phyloP scores from a whole-genome alignment of 805 yeast species.

The Teunomyces gatunensis region DNA sequence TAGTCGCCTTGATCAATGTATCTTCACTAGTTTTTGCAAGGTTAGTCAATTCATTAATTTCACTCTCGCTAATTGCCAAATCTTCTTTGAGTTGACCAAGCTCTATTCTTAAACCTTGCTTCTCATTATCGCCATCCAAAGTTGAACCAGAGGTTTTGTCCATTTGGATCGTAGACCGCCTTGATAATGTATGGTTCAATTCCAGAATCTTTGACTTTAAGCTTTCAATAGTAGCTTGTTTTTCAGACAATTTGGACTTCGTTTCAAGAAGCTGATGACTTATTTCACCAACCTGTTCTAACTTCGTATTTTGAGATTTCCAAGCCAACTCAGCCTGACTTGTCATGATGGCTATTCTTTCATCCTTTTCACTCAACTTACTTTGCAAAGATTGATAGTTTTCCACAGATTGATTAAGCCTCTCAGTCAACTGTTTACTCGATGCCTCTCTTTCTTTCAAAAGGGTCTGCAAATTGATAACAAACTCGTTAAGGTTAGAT shows the following conservation, averaged over 20 bases:
- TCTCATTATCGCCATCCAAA: conserved; percentile 7
- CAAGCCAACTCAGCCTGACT: conserved; percentile 57
- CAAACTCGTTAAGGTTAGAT: conserved; percentile 52
- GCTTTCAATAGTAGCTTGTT: conserved; percentile 37
- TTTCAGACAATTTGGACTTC: conserved; percentile 41
- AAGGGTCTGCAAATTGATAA: conserved; percentile 58
- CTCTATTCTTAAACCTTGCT: conserved; percentile 22
- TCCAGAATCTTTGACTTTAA: conserved; percentile 35
- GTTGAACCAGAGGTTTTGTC: neutral
- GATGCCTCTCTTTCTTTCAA: conserved; percentile 60
- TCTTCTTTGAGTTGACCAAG: conserved; percentile 51
- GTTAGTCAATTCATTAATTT: conserved; percentile 57
- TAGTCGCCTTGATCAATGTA: conserved; percentile 54
- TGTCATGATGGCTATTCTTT: conserved; percentile 48
- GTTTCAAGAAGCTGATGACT: conserved; percentile 42
- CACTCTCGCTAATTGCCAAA: conserved; percentile 54
- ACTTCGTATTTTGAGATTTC: conserved; percentile 50
- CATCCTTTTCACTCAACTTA: conserved; percentile 52
- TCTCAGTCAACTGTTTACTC: conserved; percentile 46
- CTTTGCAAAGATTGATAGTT: conserved; percentile 43
- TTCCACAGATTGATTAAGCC: conserved; percentile 49
- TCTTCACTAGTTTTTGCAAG: conserved; percentile 67
- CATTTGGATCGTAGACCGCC: conserved; percentile 3
- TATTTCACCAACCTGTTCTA: conserved; percentile 57
- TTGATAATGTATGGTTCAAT: conserved; percentile 5